Evolutionary conservation across 2,329 filamentous ascomycete genomes (phyloP).

Genomic region (Aspergillus ustus): DNA sequence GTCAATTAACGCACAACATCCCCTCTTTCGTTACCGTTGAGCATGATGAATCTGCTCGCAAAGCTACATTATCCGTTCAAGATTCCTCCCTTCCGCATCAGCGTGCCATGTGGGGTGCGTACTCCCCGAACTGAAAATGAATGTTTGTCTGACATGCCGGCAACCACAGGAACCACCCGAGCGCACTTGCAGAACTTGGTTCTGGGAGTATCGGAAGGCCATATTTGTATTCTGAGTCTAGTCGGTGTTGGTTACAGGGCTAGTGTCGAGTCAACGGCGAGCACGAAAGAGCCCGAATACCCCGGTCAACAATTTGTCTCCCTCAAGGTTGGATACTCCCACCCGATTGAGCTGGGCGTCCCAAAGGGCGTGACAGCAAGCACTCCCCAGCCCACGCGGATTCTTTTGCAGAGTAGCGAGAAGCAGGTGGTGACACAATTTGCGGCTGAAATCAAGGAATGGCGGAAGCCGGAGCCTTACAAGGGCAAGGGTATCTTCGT

Average conservation of each 20-base stretch:
- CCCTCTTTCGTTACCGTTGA: constrained; percentile 76
- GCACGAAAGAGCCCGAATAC: constrained; percentile 68
- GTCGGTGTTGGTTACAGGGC: constrained; percentile 97
- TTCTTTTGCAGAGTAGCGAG: constrained; percentile 85
- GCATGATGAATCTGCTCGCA: constrained; percentile 66
- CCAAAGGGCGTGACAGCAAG: constrained; percentile 83
- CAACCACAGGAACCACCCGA: constrained; percentile 75
- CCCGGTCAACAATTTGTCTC: constrained; percentile 86
- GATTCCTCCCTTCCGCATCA: constrained; percentile 73
- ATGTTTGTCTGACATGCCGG: constrained; percentile 25
- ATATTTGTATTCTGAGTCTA: constrained; percentile 88
- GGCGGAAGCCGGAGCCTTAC: constrained; percentile 94
- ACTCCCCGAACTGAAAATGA: constrained; percentile 1
- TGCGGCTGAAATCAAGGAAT: constrained; percentile 83
- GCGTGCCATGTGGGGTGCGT: constrained; percentile 92
- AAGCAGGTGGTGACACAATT: constrained; percentile 89
- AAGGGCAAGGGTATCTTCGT: constrained; percentile 99
- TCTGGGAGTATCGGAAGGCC: constrained; percentile 92
- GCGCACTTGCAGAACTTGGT: constrained; percentile 90
- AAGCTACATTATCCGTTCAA: constrained; percentile 70
- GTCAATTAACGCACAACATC: constrained; percentile 76
- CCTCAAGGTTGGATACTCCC: constrained; percentile 94
- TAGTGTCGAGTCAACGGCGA: constrained; percentile 76
- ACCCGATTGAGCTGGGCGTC: constrained; percentile 88
- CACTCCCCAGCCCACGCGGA: constrained; percentile 86